Percentiles rank a stretch among this genome's conserved stretches.
Conservation (phyloP, 1,139 yeast genomes). For the Pichia sp. region DNA sequence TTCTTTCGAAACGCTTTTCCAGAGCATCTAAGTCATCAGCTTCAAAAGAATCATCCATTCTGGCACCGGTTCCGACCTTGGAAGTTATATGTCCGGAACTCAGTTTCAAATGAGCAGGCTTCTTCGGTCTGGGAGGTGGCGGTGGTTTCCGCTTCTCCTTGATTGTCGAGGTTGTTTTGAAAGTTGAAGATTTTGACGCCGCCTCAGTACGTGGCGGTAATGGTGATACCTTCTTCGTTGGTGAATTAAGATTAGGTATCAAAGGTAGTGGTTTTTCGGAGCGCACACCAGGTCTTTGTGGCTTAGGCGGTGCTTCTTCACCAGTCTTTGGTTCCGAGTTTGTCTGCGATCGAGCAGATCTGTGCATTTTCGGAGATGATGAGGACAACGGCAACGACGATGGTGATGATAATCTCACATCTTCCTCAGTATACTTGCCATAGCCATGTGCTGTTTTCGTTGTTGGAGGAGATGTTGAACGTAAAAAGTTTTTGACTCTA, state of each 20-base stretch:
- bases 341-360: no score
- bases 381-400: conserved; percentile 7
- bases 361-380: conserved; percentile 13
- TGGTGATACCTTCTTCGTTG: neutral
- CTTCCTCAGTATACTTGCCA: conserved; percentile 56
- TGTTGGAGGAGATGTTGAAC: conserved; percentile 38
- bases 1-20: conserved; percentile 14
- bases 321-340: no score
- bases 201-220: no score
- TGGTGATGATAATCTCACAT: neutral
- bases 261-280: no score
- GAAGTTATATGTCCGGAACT: no score
- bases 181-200: neutral
- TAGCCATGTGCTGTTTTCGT: conserved; percentile 66
- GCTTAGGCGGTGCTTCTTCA: no score
- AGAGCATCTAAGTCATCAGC: conserved; percentile 16
- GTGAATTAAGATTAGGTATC: neutral
- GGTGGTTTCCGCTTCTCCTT: conserved; percentile 8
- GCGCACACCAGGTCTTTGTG: no score
- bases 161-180: neutral
- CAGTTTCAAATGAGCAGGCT: conserved; percentile 15
- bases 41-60: neutral
- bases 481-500: conserved; percentile 56
- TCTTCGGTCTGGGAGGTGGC: conserved; percentile 20
- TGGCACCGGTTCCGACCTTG: conserved; percentile 1